These are phyloP conservation scores for Phytophthora megakarya DNA, from an alignment of 352 stramenopile genomes.

Conservation along the genomic window DNA sequence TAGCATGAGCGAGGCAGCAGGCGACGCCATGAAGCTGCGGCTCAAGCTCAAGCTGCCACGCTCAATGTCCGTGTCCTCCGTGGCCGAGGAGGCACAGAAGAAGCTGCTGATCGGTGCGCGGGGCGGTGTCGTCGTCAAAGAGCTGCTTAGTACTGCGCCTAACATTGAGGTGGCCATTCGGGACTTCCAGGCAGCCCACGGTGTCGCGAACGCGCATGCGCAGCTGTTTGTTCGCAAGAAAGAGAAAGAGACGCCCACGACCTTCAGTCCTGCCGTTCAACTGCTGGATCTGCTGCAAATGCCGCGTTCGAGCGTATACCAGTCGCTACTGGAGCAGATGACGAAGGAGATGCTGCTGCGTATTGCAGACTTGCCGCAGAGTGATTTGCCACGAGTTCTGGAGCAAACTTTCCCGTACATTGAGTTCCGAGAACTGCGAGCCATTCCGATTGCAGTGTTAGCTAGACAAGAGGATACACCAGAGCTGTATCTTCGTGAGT, in stretches of 20 bases:
- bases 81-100: slow-evolving; percentile 34
- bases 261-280: slow-evolving; percentile 63
- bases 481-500: slow-evolving; percentile 71
- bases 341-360: slow-evolving; percentile 76
- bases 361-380: slow-evolving; percentile 70
- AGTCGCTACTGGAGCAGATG: slow-evolving; percentile 71
- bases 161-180: slow-evolving; percentile 86
- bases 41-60: slow-evolving; percentile 72
- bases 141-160: slow-evolving; percentile 80
- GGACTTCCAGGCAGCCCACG: slow-evolving; percentile 74
- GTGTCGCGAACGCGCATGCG: slow-evolving; percentile 54
- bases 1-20: slow-evolving; percentile 48
- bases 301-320: slow-evolving; percentile 63
- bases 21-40: slow-evolving; percentile 40
- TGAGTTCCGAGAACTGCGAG: slow-evolving; percentile 85
- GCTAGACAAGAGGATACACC: slow-evolving; percentile 81
- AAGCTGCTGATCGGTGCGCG: slow-evolving; percentile 72
- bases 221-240: slow-evolving; percentile 43
- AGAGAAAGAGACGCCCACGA: slow-evolving; percentile 33
- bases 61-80: slow-evolving; percentile 29
- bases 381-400: slow-evolving; percentile 70
- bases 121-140: slow-evolving; percentile 77
- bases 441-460: slow-evolving; percentile 84
- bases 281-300: slow-evolving; percentile 82
- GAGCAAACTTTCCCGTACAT: slow-evolving; percentile 89